Base-by-base conservation (phyloP, 2,329 filamentous ascomycete genomes). In the Ustilaginoidea virens region DNA sequence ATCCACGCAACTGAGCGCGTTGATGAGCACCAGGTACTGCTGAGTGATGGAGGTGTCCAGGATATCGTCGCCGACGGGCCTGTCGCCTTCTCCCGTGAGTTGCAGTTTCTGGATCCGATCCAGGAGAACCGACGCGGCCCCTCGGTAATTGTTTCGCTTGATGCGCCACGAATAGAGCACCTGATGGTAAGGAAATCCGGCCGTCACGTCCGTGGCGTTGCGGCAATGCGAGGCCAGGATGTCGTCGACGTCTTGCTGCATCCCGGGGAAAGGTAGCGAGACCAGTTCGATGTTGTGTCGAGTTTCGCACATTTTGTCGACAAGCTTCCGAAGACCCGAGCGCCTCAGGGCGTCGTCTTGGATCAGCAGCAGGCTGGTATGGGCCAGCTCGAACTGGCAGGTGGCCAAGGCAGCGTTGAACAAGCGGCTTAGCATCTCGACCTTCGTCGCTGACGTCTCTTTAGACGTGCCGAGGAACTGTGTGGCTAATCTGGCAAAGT, bases 121-220 rank as follows among this genome's bases (percentile, higher is more conserved):
- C 14, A 77, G 55, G 5, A 77, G 56, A 17, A 74, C 59, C 2
- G 69, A 63, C 3, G 74, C 73, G 2, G 70, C 74, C 28, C 87
- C 90, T 25, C 87, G 80, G 62, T 85, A 92, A 55, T 96, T 81
- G 44, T 74, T 73, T 39, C 77, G 77, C 36, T 74, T 74, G 39
- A 93, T 77, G 29, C 90, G 74, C 72, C 87, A 94, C 3, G 86
- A 76, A 50, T 94, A 93, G 27, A 96, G 69, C 32, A 94, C 78
- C 43, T 87, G 80, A 47, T 90, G 81, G 47, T 86, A 92, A 4
- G 82, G 80, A n/a, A 82, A 80, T 7, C 69, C 71, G 22, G 56
- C 60, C 32, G 59, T 61, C 21, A 82, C 67, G 32, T 82, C 78
- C 24, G 71, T 60, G 20, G 76, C 72, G 32, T 70, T 68, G 38